phyloP scores from a whole-genome alignment of 441 rosid species.

The Euphorbia schlechtendalii region DNA sequence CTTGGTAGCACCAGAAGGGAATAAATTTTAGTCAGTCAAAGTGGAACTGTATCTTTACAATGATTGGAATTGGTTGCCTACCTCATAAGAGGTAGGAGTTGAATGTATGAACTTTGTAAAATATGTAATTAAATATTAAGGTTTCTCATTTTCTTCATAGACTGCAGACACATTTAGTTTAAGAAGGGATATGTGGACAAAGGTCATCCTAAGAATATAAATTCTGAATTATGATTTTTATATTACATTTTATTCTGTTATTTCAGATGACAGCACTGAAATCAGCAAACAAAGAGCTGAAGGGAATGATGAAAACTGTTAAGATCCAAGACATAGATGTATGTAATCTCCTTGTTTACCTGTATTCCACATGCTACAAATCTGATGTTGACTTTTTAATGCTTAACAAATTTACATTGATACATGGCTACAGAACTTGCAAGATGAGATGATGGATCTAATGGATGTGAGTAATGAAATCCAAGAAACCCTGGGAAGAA shows the following conservation, averaged over 20 bases:
- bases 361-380: background rate
- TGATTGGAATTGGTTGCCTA: slow-evolving; percentile 39
- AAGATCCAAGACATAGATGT: slow-evolving; percentile 93
- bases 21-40: background rate
- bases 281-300: slow-evolving; percentile 81
- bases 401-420: slow-evolving; percentile 12
- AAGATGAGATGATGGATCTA: slow-evolving; percentile 99
- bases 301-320: slow-evolving; percentile 94
- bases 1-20: background rate
- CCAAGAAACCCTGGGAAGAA: slow-evolving; percentile 93
- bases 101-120: slow-evolving; percentile 20
- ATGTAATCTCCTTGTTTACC: slow-evolving; percentile 18
- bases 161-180: background rate
- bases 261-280: slow-evolving; percentile 85
- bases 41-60: slow-evolving; percentile 30
- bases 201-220: background rate
- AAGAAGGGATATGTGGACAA: background rate
- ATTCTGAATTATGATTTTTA: background rate
- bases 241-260: slow-evolving; percentile 8
- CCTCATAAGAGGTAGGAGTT: slow-evolving; percentile 45
- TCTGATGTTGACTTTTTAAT: slow-evolving; percentile 8
- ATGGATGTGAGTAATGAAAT: slow-evolving; percentile 96
- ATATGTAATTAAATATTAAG: slow-evolving; percentile 13
- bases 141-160: background rate
- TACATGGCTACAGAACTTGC: slow-evolving; percentile 67